Evolutionary conservation across 1,284 basidiomycete species (phyloP), one percentile per base, ranked within the genome.

Genomic region (Inonotus hispidus): DNA sequence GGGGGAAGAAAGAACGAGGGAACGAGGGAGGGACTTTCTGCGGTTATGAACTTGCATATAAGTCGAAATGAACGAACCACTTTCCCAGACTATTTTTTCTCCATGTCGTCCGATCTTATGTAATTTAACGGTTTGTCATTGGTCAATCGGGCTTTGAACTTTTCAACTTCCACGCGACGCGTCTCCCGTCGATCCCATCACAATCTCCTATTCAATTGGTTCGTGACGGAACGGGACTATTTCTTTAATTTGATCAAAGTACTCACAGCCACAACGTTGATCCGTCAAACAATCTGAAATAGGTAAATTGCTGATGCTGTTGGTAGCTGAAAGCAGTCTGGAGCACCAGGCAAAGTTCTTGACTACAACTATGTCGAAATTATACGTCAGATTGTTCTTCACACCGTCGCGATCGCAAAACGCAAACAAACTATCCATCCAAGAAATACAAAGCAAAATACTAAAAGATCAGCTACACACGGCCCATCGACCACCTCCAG

Each of bases 401-500:
- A n/a, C n/a, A n/a, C n/a, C n/a, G n/a, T 32, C 4, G 32, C 32
- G 32, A 8, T 32, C 32, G 8, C 8, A 4, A 32, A 32, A 32
- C 32, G 8, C 32, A 32, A 8, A 8, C 32, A 32, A 32, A 32
- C 3, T 16, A n/a, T n/a, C 19, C 19, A n/a, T 1, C 16, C n/a
- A 43, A 43, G 16, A 6, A 43, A 21, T 11, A 43, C 16, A 43
- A 43, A 7, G n/a, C 13, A n/a, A 43, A 13, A n/a, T 43, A n/a
- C n/a, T n/a, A 14, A n/a, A n/a, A 27, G 23, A 49, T 71, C 66
- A 75, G 21, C 68, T 69, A 65, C 73, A 75, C 35, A 75, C 58
- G 61, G 74, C 74, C 76, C 76, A 77, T 35, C 72, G 66, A 7
- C 70, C 74, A 27, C 70, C 69, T 0, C 76, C 78, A 55, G 79